Evolutionary conservation across 2,329 filamentous ascomycete species (phyloP).

Genomic region (Torrubiellomyces zombiae): DNA sequence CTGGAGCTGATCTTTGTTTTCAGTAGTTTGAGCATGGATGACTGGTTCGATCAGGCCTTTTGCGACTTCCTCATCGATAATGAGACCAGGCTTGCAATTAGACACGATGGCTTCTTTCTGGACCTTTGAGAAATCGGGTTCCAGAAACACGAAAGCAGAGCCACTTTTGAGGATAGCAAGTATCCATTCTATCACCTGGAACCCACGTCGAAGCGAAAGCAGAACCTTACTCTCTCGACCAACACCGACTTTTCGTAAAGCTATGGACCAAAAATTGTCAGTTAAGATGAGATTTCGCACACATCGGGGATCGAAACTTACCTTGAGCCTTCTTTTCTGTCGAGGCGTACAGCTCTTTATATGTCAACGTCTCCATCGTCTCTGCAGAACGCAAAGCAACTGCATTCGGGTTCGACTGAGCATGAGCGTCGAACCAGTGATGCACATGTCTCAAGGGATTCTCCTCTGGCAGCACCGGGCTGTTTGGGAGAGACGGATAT

Average conservation of each 20-base stretch:
- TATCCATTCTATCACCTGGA: slow-evolving; percentile 3
- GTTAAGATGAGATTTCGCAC: too few species aligned
- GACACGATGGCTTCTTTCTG: slow-evolving; percentile 2
- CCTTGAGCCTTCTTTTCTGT: slow-evolving; percentile 3
- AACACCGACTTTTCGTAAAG: background rate
- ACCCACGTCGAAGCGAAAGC: slow-evolving; percentile 1
- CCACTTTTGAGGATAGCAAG: slow-evolving; percentile 3
- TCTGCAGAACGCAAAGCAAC: slow-evolving; percentile 1
- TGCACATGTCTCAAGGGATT: slow-evolving; percentile 3
- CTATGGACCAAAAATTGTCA: background rate
- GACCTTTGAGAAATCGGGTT: slow-evolving; percentile 1
- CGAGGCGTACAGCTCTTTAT: slow-evolving; percentile 1
- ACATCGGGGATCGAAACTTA: background rate
- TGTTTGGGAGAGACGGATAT: slow-evolving; percentile 1
- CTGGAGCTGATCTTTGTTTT: background rate
- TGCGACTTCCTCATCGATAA: slow-evolving; percentile 1
- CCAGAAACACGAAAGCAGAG: slow-evolving; percentile 4
- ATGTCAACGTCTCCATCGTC: slow-evolving; percentile 2
- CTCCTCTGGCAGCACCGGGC: background rate
- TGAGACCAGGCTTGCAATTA: slow-evolving; percentile 2
- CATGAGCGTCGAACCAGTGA: slow-evolving; percentile 5
- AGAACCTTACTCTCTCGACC: slow-evolving; percentile 1
- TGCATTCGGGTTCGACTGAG: background rate
- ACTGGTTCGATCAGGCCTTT: too few species aligned
- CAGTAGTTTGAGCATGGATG: background rate